Percentiles rank a stretch among this genome's conserved stretches.
These are phyloP conservation scores for Quambalaria eucalypti DNA, from an alignment of 1,284 basidiomycete genomes.

Conservation along the genomic window DNA sequence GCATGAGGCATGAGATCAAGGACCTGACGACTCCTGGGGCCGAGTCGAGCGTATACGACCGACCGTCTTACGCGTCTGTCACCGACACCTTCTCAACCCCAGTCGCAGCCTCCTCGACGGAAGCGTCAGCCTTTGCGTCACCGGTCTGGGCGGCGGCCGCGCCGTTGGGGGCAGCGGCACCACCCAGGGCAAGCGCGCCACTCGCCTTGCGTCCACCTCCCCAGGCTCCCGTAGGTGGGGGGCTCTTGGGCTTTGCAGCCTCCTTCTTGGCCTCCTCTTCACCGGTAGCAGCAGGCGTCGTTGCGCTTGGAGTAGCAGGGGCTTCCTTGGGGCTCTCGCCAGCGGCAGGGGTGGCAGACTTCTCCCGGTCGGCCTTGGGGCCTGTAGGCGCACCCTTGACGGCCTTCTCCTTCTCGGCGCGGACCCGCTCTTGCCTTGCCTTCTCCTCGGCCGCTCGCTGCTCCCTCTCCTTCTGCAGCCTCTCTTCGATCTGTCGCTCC, in stretches of 20 bases:
- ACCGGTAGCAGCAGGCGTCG: not conserved
- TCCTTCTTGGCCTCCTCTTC: slow-evolving; percentile 1
- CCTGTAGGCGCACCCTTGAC: slow-evolving; percentile 7
- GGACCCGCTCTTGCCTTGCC: slow-evolving; percentile 29
- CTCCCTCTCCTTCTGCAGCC: slow-evolving; percentile 17
- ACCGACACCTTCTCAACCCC: not conserved
- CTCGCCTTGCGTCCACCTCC: slow-evolving; percentile 33
- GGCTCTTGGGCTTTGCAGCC: slow-evolving; percentile 6
- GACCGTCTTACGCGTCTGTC: no score
- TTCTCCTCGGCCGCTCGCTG: slow-evolving; percentile 17
- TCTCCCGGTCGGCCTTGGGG: slow-evolving; percentile 1
- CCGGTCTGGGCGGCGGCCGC: not conserved
- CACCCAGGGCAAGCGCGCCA: slow-evolving; percentile 17
- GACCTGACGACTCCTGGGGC: no score
- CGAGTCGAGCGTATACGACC: no score
- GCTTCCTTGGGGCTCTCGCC: not conserved
- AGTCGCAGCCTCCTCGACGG: not conserved
- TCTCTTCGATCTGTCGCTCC: slow-evolving; percentile 64
- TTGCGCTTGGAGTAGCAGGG: slow-evolving; percentile 2
- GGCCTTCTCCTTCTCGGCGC: slow-evolving; percentile 25
- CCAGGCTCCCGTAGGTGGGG: slow-evolving; percentile 30
- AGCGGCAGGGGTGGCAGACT: not conserved
- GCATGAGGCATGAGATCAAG: no score
- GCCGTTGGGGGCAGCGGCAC: not conserved
- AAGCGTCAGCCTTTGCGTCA: not conserved